Base-by-base conservation (phyloP, 208 protist species). In the Leishmania lainsoni region DNA sequence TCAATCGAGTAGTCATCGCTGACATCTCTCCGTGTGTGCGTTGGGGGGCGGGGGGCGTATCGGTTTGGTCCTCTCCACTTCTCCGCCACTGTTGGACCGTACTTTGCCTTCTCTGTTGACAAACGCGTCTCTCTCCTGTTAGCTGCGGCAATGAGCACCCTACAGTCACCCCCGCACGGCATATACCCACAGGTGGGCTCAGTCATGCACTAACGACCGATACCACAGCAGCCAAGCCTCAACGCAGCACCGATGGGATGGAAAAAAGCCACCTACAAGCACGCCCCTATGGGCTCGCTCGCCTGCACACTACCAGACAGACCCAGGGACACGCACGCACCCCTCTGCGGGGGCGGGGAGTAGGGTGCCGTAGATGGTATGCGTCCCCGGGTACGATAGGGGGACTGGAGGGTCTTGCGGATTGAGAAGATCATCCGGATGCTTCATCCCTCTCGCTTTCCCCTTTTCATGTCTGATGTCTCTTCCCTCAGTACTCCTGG, bases 81-180 rank as follows among this genome's bases (percentile, higher is more conserved):
- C 42, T 45, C 6, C 42, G 42, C 42, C 61, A 26, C 76, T 51
- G 58, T 39, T 63, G 22, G 71, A 20, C 73, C n/a, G 52, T 14
- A 68, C 12, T 75, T 66, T 68, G 29, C 66, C 20, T 68, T 75
- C 75, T 66, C 73, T 65, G 73, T 73, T 20, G 22, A 20, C 75
- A 17, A n/a, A 77, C 51, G 39, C 61, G 58, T 63, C 26, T 32
- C 9, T 29, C 26, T 26, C 22, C 12, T 6, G 26, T 63, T 4
- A 63, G 6, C 58, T 5, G 26, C 58, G 58, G 58, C n/a, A 26
- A 29, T 26, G 22, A 26, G 26, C 58, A 32, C 20, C 26, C 58
- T 26, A 63, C 58, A 63, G 26, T 29, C 58, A 0, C 58, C 20
- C 58, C 22, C 58, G 8, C 22, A 9, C 29, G 58, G 26, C 58